Conservation (phyloP, 2,329 filamentous ascomycete species). For the Furcasterigmium furcatum region DNA sequence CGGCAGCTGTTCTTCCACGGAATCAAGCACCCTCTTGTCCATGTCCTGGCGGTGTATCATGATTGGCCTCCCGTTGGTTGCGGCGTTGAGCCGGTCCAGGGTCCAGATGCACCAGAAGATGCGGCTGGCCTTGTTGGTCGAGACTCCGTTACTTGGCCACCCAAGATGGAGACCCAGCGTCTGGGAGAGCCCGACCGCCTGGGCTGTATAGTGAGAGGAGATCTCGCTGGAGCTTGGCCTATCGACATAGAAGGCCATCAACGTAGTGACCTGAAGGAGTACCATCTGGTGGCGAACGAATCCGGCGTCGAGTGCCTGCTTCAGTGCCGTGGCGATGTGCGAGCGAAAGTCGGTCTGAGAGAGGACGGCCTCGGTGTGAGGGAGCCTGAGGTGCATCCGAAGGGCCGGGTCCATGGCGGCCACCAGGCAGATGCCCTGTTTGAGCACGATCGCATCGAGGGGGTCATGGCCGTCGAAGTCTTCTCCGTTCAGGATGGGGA, state of each 20-base stretch:
- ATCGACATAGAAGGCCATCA: slow-evolving; percentile 16
- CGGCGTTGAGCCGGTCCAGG: slow-evolving; percentile 17
- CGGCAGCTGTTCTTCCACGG: slow-evolving; percentile 14
- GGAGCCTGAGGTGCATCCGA: slow-evolving; percentile 11
- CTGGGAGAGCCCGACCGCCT: slow-evolving; percentile 17
- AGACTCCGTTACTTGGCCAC: slow-evolving; percentile 15
- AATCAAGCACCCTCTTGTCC: slow-evolving; percentile 15
- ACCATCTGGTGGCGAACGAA: slow-evolving; percentile 12
- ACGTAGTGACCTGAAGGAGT: slow-evolving; percentile 10
- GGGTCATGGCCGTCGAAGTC: slow-evolving; percentile 12
- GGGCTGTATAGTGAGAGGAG: slow-evolving; percentile 13
- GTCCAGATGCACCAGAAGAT: slow-evolving; percentile 20
- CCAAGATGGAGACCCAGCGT: slow-evolving; percentile 18
- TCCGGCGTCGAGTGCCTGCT: slow-evolving; percentile 11
- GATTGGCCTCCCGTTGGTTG: slow-evolving; percentile 17
- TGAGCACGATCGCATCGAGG: slow-evolving; percentile 14
- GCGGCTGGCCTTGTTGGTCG: slow-evolving; percentile 12
- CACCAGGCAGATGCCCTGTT: slow-evolving; percentile 16
- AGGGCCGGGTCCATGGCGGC: slow-evolving; percentile 14
- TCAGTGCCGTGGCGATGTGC: slow-evolving; percentile 9
- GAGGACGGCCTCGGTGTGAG: slow-evolving; percentile 6
- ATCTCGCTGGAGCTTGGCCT: slow-evolving; percentile 12
- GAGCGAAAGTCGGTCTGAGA: slow-evolving; percentile 11
- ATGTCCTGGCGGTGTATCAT: slow-evolving; percentile 17
- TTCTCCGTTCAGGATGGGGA: slow-evolving; percentile 14